Percentiles rank a stretch among this genome's conserved stretches.
Evolutionary conservation across 2,329 filamentous ascomycete species (phyloP).

Genomic region (Sclerotinia glacialis): DNA sequence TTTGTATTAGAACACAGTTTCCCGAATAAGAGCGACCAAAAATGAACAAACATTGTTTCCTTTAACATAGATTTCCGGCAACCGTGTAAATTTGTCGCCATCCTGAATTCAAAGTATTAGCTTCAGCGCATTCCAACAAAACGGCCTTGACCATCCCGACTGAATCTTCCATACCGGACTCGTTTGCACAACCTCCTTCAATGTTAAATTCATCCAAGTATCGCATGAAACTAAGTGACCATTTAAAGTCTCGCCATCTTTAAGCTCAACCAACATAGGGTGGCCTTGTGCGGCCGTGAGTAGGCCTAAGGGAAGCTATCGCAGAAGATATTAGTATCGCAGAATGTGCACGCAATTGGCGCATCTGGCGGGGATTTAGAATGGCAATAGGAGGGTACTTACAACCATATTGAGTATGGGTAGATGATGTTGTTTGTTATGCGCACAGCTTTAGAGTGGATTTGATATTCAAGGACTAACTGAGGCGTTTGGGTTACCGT

Average conservation of each 20-base stretch:
- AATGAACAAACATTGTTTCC: constrained; percentile 77
- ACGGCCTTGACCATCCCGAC: not conserved
- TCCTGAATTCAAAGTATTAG: constrained; percentile 52
- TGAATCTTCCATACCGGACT: constrained; percentile 59
- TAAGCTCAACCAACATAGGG: constrained; percentile 95
- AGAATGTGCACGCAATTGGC: not conserved
- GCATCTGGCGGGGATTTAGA: not conserved
- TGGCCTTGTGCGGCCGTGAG: constrained; percentile 95
- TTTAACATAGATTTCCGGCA: constrained; percentile 93
- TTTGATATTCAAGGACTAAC: constrained; percentile 7
- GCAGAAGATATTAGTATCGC: not conserved
- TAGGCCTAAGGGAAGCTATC: constrained; percentile 70
- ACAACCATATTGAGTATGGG: constrained; percentile 16
- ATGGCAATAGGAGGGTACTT: not conserved
- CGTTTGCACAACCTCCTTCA: constrained; percentile 96
- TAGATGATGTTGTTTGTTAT: constrained; percentile 8
- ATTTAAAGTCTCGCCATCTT: constrained; percentile 96
- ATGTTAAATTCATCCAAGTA: constrained; percentile 98
- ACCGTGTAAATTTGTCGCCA: constrained; percentile 86
- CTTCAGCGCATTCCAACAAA: constrained; percentile 5
- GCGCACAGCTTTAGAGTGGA: constrained; percentile 5
- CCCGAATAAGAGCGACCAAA: rapidly evolving
- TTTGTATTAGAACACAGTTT: constrained; percentile 20
- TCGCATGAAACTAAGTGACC: constrained; percentile 95
- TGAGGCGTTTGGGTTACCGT: constrained; percentile 6